Percentiles rank a stretch among this genome's conserved stretches.
Evolutionary conservation across 768 basidiomycete species (phyloP).

Genomic region (Gloeophyllum trabeum): DNA sequence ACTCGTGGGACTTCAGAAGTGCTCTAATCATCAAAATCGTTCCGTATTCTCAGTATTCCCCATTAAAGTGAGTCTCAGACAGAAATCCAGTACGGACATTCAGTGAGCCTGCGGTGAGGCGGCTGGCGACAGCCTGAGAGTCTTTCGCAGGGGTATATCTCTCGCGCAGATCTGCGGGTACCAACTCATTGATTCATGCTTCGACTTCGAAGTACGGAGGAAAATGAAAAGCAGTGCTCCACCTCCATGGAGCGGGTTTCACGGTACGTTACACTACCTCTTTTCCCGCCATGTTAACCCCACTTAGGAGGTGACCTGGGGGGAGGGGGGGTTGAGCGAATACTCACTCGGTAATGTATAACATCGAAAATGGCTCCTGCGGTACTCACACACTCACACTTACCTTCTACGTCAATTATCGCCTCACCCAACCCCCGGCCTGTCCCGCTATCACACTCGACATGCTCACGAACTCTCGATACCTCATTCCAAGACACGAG

Average conservation of each 20-base stretch:
- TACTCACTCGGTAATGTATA: not conserved
- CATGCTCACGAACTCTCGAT: constrained; percentile 34
- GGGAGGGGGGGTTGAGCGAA: not conserved
- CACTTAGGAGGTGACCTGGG: not conserved
- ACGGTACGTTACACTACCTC: constrained; percentile 1
- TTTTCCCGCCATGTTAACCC: not conserved
- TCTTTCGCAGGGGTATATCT: constrained; percentile 1
- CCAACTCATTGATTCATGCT: constrained; percentile 7
- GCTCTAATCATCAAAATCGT: constrained; percentile 4
- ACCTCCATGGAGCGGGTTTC: constrained; percentile 11
- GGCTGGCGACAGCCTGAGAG: constrained; percentile 3
- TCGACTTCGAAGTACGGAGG: constrained; percentile 4
- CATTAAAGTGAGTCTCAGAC: not conserved
- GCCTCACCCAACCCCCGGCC: constrained; percentile 17
- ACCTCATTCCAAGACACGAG: constrained; percentile 32
- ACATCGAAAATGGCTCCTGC: not conserved
- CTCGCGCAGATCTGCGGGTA: constrained; percentile 8
- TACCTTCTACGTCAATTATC: constrained; percentile 17
- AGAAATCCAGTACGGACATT: constrained; percentile 4
- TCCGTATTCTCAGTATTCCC: constrained; percentile 1
- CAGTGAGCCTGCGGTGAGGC: constrained; percentile 9
- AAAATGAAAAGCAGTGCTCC: constrained; percentile 13
- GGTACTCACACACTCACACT: not conserved
- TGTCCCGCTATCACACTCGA: constrained; percentile 50
- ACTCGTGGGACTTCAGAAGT: constrained; percentile 5